Evolutionary conservation across 768 basidiomycete species (phyloP), one percentile per base, ranked within the genome.

Genomic region (Lactarius deliciosus): DNA sequence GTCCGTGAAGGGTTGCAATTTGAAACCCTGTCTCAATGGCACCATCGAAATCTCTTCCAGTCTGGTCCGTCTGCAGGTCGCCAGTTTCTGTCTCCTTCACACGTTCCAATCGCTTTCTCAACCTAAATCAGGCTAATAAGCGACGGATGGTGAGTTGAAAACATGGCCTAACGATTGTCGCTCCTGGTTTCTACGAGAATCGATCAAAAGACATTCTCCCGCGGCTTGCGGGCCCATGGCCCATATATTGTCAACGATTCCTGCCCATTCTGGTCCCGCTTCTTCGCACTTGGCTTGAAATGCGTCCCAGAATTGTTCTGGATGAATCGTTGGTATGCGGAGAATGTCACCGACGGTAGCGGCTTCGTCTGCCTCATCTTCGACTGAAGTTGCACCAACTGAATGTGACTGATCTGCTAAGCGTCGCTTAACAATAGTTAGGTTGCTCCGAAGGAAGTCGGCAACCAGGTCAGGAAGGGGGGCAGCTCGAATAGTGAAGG

Each of bases 11-110:
- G 1, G 90, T 90, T 0, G 94, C 96, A 57, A 98, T 83, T 77
- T 97, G 96, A 77, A 99, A 99, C 2, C 96, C 96, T 5, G 89
- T 90, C 75, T 98, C 95, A 36, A 98, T 81, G 69, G 90, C 83
- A 63, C 86, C 86, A 70, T 95, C 89, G 68, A 98, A 92, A 68
- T 94, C 86, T n/a, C 70, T 73, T 1, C 60, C 58, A 4, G 74
- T 64, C 41, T 73, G 55, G 53, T 72, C 69, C 38, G 61, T 36
- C 40, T 64, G 50, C 73, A 73, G 22, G 69, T 72, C 63, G 71
- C 64, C 54, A 56, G 34, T 74, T 5, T 78, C 69, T 63, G 76
- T 76, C 38, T 68, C 73, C 71, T 77, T 77, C 63, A 68, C 67
- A 28, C 71, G 83, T 50, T 71, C 80, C 45, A 87, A 75, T 32